These are phyloP conservation scores for Tricholoma saponaceum DNA, from an alignment of 768 basidiomycete genomes.

Conservation along the genomic window DNA sequence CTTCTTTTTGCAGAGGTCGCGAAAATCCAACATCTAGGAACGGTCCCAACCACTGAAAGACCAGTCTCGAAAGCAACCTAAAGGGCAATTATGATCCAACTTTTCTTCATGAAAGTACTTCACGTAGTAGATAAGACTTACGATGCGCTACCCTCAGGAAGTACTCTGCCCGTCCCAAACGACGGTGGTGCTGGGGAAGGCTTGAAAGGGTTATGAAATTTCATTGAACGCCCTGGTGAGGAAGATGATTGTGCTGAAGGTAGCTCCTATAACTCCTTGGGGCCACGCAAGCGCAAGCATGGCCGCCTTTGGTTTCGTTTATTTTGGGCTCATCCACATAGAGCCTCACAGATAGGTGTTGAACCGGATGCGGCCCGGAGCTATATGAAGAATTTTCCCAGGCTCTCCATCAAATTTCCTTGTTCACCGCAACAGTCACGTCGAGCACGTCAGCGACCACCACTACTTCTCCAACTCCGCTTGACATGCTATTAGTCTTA, in stretches of 20 bases:
- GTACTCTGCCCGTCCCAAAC: constrained; percentile 14
- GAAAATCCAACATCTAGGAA: constrained; percentile 46
- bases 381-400: too few species aligned
- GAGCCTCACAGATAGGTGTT: too few species aligned
- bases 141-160: constrained; percentile 16
- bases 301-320: too few species aligned
- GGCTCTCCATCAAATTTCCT: too few species aligned
- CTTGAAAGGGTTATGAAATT: constrained; percentile 13
- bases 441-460: too few species aligned
- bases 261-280: background rate
- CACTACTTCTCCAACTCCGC: too few species aligned
- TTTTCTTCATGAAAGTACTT: background rate
- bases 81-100: background rate
- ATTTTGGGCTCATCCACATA: too few species aligned
- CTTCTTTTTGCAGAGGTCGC: constrained; percentile 46
- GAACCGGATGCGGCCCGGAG: too few species aligned
- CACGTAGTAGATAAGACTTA: constrained; percentile 3
- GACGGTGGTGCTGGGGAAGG: constrained; percentile 17
- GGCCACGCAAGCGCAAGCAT: background rate
- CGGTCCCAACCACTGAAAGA: constrained; percentile 45
- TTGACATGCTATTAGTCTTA: too few species aligned
- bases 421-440: too few species aligned
- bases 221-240: background rate
- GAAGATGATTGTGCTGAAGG: background rate
- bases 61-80: constrained; percentile 32